Evolutionary conservation across 75 land plant genomes (phyloP).

Genomic region (Cryptomeria japonica): DNA sequence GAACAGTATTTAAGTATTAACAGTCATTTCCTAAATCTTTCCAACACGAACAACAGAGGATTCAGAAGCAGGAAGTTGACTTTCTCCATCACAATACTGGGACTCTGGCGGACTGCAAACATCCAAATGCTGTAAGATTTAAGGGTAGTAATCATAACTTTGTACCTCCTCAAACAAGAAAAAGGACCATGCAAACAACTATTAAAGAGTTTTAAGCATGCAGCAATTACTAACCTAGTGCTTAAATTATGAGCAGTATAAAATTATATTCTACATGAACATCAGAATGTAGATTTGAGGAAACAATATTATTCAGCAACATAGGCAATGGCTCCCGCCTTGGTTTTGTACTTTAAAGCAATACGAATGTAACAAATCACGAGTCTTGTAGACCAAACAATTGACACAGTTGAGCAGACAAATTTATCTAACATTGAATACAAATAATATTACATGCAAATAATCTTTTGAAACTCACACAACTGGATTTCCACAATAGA

Average conservation of each 20-base stretch:
- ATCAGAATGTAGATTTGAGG: slow-evolving; percentile 4
- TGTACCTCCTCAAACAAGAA: background rate
- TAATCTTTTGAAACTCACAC: background rate
- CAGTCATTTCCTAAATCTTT: slow-evolving; percentile 9
- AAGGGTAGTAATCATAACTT: slow-evolving; percentile 7
- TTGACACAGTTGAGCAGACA: background rate
- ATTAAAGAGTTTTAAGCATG: background rate
- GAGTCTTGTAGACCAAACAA: background rate
- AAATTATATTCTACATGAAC: background rate
- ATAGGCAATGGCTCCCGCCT: slow-evolving; percentile 11
- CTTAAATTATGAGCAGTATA: background rate
- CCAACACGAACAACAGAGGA: slow-evolving; percentile 15
- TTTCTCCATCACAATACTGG: slow-evolving; percentile 12
- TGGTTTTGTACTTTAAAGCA: slow-evolving; percentile 1
- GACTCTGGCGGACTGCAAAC: slow-evolving; percentile 12
- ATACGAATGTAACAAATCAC: slow-evolving; percentile 8
- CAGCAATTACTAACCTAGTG: background rate
- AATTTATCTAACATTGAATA: background rate
- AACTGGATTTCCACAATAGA: background rate
- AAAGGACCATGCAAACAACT: background rate
- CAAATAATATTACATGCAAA: background rate
- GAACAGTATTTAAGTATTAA: background rate
- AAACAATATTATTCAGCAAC: slow-evolving; percentile 4
- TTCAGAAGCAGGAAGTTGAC: slow-evolving; percentile 9
- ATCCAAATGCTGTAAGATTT: slow-evolving; percentile 14